These are phyloP conservation scores for Arthrocladium fulminans DNA, from an alignment of 2,329 filamentous ascomycete genomes.

Conservation along the genomic window DNA sequence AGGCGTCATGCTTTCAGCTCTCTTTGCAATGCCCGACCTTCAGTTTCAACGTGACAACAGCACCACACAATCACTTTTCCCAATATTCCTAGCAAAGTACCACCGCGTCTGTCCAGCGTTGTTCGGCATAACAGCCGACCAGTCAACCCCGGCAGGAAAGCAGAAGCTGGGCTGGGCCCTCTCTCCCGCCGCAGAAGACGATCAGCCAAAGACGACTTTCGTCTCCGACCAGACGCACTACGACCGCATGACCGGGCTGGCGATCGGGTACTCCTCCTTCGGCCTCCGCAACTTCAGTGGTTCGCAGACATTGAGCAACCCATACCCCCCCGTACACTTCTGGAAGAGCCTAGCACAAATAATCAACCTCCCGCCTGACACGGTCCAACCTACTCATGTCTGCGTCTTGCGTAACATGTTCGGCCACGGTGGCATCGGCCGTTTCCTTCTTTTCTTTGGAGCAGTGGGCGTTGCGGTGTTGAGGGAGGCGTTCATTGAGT, in stretches of 20 bases:
- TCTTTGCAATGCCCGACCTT: conserved; percentile 63
- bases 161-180: conserved; percentile 64
- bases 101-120: conserved; percentile 72
- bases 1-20: conserved; percentile 64
- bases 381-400: conserved; percentile 65
- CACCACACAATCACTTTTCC: conserved; percentile 59
- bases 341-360: conserved; percentile 73
- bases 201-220: conserved; percentile 37
- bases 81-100: conserved; percentile 82
- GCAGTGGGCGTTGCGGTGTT: conserved; percentile 64
- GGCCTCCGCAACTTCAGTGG: conserved; percentile 68
- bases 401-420: conserved; percentile 64
- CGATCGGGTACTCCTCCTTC: conserved; percentile 73
- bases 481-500: conserved; percentile 61
- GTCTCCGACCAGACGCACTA: conserved; percentile 63
- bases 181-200: conserved; percentile 38
- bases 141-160: conserved; percentile 61
- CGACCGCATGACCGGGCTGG: conserved; percentile 75
- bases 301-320: conserved; percentile 57
- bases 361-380: conserved; percentile 59
- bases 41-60: conserved; percentile 34
- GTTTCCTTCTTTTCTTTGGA: conserved; percentile 75
- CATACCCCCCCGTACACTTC: conserved; percentile 69
- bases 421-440: conserved; percentile 56
- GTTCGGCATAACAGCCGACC: conserved; percentile 71